Base-by-base conservation (phyloP, 75 land plant species). In the Cunninghamia lanceolata region DNA sequence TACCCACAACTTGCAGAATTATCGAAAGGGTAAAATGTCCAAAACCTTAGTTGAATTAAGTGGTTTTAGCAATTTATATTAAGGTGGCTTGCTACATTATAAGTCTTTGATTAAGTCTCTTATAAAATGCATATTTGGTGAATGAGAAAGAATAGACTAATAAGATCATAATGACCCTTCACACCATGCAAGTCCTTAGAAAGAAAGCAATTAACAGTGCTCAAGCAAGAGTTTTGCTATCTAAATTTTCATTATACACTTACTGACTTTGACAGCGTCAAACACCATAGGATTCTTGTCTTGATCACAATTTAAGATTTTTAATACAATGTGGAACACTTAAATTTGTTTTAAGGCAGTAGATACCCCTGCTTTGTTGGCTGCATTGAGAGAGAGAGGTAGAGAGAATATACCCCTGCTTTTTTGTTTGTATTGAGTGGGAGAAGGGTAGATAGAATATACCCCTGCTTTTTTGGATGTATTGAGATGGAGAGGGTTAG, bases 1-100 rank as follows among this genome's bases (percentile, higher is more conserved):
- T 90, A 92, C 54, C 99, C 99, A 32, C 98, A 95, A 87, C 97
- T 98, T 82, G 90, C 90, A 83, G 93, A 93, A 50, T 87, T 98
- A 14, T 91, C 95, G 59, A 93, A 92, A 85, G 99, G 94, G 99
- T 98, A 92, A 86, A 88, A 66, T 14, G 9, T 36, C 36, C 52
- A 30, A 50, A n/a, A 21, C 78, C 42, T 75, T 43, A 16, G 50
- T 53, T 85, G 11, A 8, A 39, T 25, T 70, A 36, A 21, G 50
- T 50, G 32, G 4, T 70, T 53, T 83, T n/a, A 38, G 15, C 10
- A 43, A 79, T 80, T 80, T 80, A 43, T 15, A 73, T 10, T 73
- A 11, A 13, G 0, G 32, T 80, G 30, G 82, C 25, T 80, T 45
- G 32, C 16, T 28, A 80, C 42, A 80, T n/a, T 42, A 80, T 32